Percentiles rank a stretch among this genome's conserved stretches.
Conservation (phyloP, 495 filamentous ascomycete genomes). For the Xylaria nigripes region DNA sequence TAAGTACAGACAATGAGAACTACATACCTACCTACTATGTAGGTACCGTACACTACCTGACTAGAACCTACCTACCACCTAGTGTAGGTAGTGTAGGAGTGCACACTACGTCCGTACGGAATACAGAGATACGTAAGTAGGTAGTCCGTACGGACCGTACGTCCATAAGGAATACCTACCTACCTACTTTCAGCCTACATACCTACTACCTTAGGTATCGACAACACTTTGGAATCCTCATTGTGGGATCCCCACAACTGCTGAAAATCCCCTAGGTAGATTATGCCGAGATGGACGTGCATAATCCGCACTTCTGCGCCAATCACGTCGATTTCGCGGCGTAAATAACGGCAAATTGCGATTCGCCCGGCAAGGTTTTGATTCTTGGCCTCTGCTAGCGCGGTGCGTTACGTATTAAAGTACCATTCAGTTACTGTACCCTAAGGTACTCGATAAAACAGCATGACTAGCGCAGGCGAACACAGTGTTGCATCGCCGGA, state of each 20-base stretch:
- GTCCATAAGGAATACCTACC: too few relatives aligned
- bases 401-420: slow-evolving; percentile 20
- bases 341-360: slow-evolving; percentile 19
- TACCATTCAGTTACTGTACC: background rate
- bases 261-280: background rate
- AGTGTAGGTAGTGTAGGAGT: too few relatives aligned
- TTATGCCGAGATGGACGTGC: background rate
- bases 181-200: too few relatives aligned
- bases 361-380: slow-evolving; percentile 20
- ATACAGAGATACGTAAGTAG: too few relatives aligned
- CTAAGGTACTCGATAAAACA: background rate
- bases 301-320: slow-evolving; percentile 6
- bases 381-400: slow-evolving; percentile 14
- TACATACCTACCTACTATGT: too few relatives aligned
- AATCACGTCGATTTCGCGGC: slow-evolving; percentile 18
- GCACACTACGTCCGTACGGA: too few relatives aligned
- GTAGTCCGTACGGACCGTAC: too few relatives aligned
- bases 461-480: background rate
- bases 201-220: background rate
- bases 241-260: slow-evolving; percentile 6
- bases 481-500: background rate
- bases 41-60: background rate
- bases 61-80: too few relatives aligned
- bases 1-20: slow-evolving; percentile 6
- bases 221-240: background rate